phyloP scores from a whole-genome alignment of 352 stramenopile species.

The Globisporangium radiosum region DNA sequence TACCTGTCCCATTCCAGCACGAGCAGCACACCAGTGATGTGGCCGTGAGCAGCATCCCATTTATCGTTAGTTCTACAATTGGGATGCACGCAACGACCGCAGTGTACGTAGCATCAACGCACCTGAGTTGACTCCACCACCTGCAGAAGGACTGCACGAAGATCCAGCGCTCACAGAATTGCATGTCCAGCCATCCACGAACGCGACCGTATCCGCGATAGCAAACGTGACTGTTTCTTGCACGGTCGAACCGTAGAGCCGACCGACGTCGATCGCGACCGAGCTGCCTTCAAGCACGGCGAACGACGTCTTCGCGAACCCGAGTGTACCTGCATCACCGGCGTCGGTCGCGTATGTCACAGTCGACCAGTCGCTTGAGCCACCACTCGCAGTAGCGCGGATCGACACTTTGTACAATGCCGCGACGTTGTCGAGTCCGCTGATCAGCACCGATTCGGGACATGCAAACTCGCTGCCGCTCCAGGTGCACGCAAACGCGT shows the following conservation, averaged over 20 bases:
- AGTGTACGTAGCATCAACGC: neutral
- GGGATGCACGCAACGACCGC: neutral
- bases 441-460: constrained; percentile 13
- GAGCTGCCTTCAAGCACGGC: constrained; percentile 10
- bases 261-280: constrained; percentile 16
- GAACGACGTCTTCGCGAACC: constrained; percentile 14
- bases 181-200: constrained; percentile 1
- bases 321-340: constrained; percentile 9
- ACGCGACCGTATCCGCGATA: constrained; percentile 10
- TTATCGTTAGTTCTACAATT: neutral
- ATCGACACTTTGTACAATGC: constrained; percentile 16
- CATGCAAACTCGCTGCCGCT: constrained; percentile 13
- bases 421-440: constrained; percentile 3
- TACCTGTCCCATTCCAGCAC: constrained; percentile 3
- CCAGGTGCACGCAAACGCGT: constrained; percentile 5
- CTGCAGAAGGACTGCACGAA: constrained; percentile 8
- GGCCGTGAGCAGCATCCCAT: neutral
- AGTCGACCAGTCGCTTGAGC: constrained; percentile 24
- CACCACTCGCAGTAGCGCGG: constrained; percentile 21
- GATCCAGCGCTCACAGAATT: constrained; percentile 6
- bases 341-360: constrained; percentile 21
- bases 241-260: constrained; percentile 19
- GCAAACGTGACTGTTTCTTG: constrained; percentile 16
- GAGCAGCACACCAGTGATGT: neutral
- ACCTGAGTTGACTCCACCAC: constrained; percentile 18